Percentiles rank a stretch among this genome's conserved stretches.
Conservation (phyloP, 192 early-diverging fungal genomes). For the Gryganskiella cystojenkinii region DNA sequence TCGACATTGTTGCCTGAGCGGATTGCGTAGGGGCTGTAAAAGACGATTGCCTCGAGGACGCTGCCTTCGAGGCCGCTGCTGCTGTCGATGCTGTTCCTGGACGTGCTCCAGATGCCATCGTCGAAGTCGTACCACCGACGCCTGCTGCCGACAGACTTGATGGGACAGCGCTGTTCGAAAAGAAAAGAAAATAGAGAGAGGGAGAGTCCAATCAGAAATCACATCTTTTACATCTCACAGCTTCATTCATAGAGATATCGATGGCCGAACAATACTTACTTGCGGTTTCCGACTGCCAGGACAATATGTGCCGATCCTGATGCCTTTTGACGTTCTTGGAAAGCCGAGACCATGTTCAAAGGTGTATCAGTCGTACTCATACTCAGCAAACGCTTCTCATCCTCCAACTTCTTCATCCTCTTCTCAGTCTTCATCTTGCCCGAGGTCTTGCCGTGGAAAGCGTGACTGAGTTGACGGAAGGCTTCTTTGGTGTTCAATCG, state of each 20-base stretch:
- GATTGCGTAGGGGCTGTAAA: conserved; percentile 39
- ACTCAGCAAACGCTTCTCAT: conserved; percentile 79
- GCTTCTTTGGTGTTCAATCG: conserved; percentile 90
- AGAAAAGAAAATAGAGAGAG: not conserved
- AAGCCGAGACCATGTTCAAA: conserved; percentile 75
- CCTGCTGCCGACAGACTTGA: conserved; percentile 25
- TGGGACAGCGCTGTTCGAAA: conserved; percentile 59
- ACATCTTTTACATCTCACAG: not conserved
- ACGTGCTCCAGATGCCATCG: conserved; percentile 13
- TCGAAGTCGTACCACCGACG: conserved; percentile 20
- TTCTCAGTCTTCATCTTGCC: conserved; percentile 97
- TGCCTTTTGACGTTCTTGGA: conserved; percentile 76
- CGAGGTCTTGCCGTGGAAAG: conserved; percentile 94
- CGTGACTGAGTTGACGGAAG: conserved; percentile 89
- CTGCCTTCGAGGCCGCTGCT: not conserved
- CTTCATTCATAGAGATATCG: not conserved
- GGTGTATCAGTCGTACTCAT: conserved; percentile 82
- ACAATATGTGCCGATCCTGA: conserved; percentile 85
- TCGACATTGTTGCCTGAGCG: conserved; percentile 43
- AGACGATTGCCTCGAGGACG: conserved; percentile 6
- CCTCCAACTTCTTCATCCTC: conserved; percentile 81
- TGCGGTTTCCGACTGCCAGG: conserved; percentile 81
- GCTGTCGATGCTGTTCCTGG: conserved; percentile 15
- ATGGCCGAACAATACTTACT: conserved; percentile 34
- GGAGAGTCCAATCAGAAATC: not conserved